phyloP scores from a whole-genome alignment of 768 basidiomycete species.

The Gautieria morchelliformis region DNA sequence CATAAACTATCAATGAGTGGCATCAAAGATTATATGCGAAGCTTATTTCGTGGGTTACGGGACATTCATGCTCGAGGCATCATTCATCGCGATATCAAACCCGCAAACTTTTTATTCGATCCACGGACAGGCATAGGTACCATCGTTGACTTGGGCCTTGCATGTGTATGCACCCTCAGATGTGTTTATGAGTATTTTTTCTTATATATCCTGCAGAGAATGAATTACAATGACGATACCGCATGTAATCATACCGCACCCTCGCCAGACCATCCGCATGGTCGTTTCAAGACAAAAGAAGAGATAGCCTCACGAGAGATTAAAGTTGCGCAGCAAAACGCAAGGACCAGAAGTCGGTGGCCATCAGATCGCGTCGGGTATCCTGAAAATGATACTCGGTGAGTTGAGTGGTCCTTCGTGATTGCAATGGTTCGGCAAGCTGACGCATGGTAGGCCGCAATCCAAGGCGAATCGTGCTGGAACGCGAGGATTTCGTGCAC shows the following conservation, averaged over 20 bases:
- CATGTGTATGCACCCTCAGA: slow-evolving; percentile 55
- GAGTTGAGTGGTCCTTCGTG: slow-evolving; percentile 6
- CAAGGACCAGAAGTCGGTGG: slow-evolving; percentile 26
- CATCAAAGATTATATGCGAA: slow-evolving; percentile 81
- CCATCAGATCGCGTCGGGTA: slow-evolving; percentile 69
- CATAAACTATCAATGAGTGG: slow-evolving; percentile 60
- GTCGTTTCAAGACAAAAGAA: slow-evolving; percentile 35
- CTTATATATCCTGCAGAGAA: background rate
- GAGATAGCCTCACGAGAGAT: slow-evolving; percentile 38
- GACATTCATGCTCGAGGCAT: slow-evolving; percentile 82
- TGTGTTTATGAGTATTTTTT: background rate
- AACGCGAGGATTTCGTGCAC: slow-evolving; percentile 93
- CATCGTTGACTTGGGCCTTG: slow-evolving; percentile 91
- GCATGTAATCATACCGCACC: slow-evolving; percentile 73
- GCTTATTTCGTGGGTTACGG: slow-evolving; percentile 81
- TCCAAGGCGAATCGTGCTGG: slow-evolving; percentile 96
- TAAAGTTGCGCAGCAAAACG: slow-evolving; percentile 49
- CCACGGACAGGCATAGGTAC: slow-evolving; percentile 74
- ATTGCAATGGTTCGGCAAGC: background rate
- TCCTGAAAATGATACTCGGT: slow-evolving; percentile 67
- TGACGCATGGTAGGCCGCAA: slow-evolving; percentile 39
- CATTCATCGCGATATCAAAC: slow-evolving; percentile 96
- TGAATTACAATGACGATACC: slow-evolving; percentile 13
- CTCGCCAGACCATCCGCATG: slow-evolving; percentile 56
- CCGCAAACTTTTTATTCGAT: slow-evolving; percentile 94